Percentiles rank a stretch among this genome's conserved stretches.
phyloP scores from a whole-genome alignment of 306 rosid genomes.

The Pyrus betulifolia region DNA sequence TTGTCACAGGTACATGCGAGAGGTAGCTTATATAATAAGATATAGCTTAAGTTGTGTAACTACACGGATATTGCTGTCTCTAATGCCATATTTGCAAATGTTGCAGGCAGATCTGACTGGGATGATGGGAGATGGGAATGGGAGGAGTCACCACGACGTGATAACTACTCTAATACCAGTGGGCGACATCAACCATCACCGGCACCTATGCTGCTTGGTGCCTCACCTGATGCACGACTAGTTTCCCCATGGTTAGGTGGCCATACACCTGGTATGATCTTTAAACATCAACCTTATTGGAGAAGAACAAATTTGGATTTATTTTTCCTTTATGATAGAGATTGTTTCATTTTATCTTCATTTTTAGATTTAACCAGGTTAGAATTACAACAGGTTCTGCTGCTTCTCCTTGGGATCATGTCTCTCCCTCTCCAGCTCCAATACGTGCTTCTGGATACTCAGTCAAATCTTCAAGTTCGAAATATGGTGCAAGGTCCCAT shows the following conservation, averaged over 20 bases:
- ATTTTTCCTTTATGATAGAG: neutral
- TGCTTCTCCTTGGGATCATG: constrained; percentile 90
- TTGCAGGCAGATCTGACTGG: constrained; percentile 90
- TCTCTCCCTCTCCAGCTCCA: constrained; percentile 90
- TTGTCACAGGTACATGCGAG: neutral
- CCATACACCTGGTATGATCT: constrained; percentile 63
- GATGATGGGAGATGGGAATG: constrained; percentile 96
- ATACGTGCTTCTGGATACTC: constrained; percentile 89
- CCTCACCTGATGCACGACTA: constrained; percentile 93
- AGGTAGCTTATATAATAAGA: neutral
- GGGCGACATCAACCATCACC: constrained; percentile 80
- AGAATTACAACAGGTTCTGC: constrained; percentile 40
- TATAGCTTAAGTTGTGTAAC: neutral
- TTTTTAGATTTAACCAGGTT: constrained; percentile 6
- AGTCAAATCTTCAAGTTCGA: constrained; percentile 48
- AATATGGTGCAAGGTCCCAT: constrained; percentile 60
- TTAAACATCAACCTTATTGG: constrained; percentile 1
- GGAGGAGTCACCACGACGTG: constrained; percentile 85
- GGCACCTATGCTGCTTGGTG: constrained; percentile 85
- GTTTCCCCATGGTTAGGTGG: constrained; percentile 96
- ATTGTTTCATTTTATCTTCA: constrained; percentile 4
- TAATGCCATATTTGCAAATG: constrained; percentile 3
- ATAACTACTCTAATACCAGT: constrained; percentile 43
- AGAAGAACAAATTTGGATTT: neutral
- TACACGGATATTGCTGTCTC: constrained; percentile 5